phyloP scores from a whole-genome alignment of 768 basidiomycete species.

The Neoboletus subvelutipes region DNA sequence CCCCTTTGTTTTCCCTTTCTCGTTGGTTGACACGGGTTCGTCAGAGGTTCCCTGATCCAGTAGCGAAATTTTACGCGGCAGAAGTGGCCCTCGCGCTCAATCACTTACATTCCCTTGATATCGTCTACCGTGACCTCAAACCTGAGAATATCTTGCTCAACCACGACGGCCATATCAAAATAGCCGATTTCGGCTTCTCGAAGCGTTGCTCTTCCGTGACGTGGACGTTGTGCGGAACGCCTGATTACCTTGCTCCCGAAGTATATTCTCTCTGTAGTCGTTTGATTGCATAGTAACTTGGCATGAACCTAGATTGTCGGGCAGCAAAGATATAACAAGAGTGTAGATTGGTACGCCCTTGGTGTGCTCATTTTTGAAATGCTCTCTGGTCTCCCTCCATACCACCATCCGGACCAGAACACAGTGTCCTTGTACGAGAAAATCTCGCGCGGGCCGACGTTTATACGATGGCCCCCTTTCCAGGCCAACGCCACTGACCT shows the following conservation, averaged over 20 bases:
- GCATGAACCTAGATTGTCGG: constrained; percentile 57
- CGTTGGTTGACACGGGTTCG: constrained; percentile 5
- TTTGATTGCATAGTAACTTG: constrained; percentile 7
- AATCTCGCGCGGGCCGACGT: constrained; percentile 73
- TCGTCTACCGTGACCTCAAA: constrained; percentile 97
- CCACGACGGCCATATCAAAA: constrained; percentile 94
- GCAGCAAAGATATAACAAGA: constrained; percentile 89
- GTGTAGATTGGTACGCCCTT: constrained; percentile 98
- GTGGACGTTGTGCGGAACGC: constrained; percentile 95
- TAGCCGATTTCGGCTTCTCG: constrained; percentile 96
- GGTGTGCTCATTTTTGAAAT: constrained; percentile 98
- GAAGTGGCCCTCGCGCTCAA: constrained; percentile 93
- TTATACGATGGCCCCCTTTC: constrained; percentile 78
- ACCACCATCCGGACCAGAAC: constrained; percentile 83
- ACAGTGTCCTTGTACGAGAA: constrained; percentile 90
- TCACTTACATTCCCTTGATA: constrained; percentile 80
- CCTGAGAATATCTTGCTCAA: constrained; percentile 95
- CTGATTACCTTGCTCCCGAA: constrained; percentile 97
- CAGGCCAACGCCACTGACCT: constrained; percentile 80
- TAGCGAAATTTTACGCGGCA: constrained; percentile 96
- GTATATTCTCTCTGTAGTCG: constrained; percentile 38
- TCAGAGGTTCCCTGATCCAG: constrained; percentile 93
- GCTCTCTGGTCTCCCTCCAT: constrained; percentile 94
- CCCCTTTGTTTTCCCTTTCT: constrained; percentile 10
- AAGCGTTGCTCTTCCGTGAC: constrained; percentile 85